Base-by-base conservation (phyloP, 1,139 yeast genomes). In the Nakaseomyces delphensis region DNA sequence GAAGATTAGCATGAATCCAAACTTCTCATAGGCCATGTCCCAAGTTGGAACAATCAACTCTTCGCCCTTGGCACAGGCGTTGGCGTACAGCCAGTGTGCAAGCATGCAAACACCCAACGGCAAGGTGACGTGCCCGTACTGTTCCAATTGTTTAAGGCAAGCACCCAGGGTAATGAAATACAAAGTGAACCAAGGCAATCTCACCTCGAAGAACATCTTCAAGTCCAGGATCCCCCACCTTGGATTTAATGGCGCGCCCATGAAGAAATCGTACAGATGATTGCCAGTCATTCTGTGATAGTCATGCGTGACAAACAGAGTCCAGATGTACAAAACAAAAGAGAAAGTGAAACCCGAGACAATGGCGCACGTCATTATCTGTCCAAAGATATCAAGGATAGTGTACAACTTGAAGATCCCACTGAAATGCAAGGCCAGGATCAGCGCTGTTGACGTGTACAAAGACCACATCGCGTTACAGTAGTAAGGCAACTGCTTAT, bases 1-100 rank as follows among this genome's bases (percentile, higher is more conserved):
- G 73, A 91, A 91, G 55, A 89, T 78, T 53, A 91, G 77, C 96
- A 91, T 87, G 70, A 93, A 91, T 10, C 98, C 98, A 57, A 91
- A 91, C 67, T 93, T 91, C 65, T 91, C 98, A 65, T 91, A 91
- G 38, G 95, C 96, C 96, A 91, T 89, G 65, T 91, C 98, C 98
- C 98, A 91, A 15, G 96, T 83, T 51, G 97, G 96, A 47, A 89
- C 95, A 63, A 91, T 89, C 56, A 89, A 71, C 63, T 93, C 97
- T 68, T 91, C 98, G 52, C 96, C 98, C 67, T 91, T 91, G 47
- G 95, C 83, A 67, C 97, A 91, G 2, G 96, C 96, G 61, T 91
- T 91, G 50, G 95, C 96, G 59, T 91, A 91, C 43, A 87, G 70
- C 85, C 95, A 91, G 63, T 89, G 94, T 14, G 95, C 96, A 49